These are phyloP conservation scores for Anisodus acutangulus DNA, from an alignment of 257 asterid genomes.

Conservation along the genomic window DNA sequence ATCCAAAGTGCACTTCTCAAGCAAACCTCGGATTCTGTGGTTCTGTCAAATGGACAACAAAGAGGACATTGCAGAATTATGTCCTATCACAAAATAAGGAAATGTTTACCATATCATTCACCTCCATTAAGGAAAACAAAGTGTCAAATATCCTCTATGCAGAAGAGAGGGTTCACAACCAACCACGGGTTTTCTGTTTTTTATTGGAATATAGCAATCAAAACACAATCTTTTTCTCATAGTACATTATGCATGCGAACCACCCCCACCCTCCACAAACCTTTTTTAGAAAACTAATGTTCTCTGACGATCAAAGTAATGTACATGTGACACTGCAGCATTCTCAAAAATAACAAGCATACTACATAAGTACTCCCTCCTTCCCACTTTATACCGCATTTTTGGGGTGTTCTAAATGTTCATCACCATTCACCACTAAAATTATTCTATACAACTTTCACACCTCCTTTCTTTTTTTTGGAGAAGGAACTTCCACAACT, in stretches of 20 bases:
- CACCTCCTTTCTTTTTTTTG: not conserved
- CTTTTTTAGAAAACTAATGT: not conserved
- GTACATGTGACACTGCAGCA: not conserved
- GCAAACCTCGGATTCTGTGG: constrained; percentile 89
- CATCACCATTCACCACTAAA: not conserved
- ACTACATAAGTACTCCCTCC: not conserved
- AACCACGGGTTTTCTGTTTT: not conserved
- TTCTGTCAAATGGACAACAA: constrained; percentile 56
- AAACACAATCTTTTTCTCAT: not conserved
- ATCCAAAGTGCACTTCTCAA: constrained; percentile 87
- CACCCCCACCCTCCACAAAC: not conserved
- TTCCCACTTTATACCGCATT: not conserved
- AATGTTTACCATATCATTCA: constrained; percentile 8
- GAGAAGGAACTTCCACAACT: not conserved
- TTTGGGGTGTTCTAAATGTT: not conserved
- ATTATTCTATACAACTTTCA: not conserved
- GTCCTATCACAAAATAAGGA: constrained; percentile 9
- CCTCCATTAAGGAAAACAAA: not conserved
- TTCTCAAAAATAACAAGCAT: not conserved
- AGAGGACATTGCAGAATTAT: constrained; percentile 17
- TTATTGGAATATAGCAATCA: not conserved
- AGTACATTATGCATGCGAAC: not conserved
- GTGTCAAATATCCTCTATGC: not conserved
- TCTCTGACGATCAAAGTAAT: not conserved
- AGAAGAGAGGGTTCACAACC: constrained; percentile 20